Conservation (phyloP, 306 rosid species). For the Purshia tridentata region DNA sequence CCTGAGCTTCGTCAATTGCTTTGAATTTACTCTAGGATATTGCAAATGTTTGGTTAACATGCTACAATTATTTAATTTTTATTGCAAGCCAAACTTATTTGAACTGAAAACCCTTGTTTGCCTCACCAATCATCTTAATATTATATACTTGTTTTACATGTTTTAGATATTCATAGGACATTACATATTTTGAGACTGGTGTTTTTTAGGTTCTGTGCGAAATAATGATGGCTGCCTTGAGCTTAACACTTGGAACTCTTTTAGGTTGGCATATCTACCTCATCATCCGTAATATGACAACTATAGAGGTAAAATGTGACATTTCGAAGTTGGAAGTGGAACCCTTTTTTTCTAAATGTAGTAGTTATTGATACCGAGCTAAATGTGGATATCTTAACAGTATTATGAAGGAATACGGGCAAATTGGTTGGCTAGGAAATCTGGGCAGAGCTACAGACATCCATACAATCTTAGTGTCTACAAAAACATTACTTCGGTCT, state of each 20-base stretch:
- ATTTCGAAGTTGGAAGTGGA: constrained; percentile 19
- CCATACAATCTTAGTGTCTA: constrained; percentile 57
- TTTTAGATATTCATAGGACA: constrained; percentile 18
- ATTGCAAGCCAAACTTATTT: neutral
- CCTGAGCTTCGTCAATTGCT: neutral
- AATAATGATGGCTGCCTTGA: constrained; percentile 44
- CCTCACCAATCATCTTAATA: neutral
- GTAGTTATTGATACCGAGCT: constrained; percentile 11
- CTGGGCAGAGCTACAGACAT: constrained; percentile 78
- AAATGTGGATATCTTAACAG: constrained; percentile 38
- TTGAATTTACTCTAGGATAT: constrained; percentile 7
- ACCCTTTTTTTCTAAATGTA: constrained; percentile 5
- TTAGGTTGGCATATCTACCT: constrained; percentile 88
- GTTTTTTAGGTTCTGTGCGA: constrained; percentile 57
- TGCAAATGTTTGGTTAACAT: constrained; percentile 8
- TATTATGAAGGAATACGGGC: constrained; percentile 69
- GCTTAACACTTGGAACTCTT: constrained; percentile 59
- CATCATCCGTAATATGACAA: constrained; percentile 71
- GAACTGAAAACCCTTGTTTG: neutral
- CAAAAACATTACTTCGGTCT: constrained; percentile 70
- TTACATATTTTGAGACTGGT: constrained; percentile 3
- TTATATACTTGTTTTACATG: neutral
- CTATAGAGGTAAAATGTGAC: constrained; percentile 68
- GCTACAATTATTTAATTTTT: constrained; percentile 9
- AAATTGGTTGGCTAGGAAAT: constrained; percentile 76